Conservation (phyloP, 2,329 filamentous ascomycete species). For the Herpomyces periplanetae region DNA sequence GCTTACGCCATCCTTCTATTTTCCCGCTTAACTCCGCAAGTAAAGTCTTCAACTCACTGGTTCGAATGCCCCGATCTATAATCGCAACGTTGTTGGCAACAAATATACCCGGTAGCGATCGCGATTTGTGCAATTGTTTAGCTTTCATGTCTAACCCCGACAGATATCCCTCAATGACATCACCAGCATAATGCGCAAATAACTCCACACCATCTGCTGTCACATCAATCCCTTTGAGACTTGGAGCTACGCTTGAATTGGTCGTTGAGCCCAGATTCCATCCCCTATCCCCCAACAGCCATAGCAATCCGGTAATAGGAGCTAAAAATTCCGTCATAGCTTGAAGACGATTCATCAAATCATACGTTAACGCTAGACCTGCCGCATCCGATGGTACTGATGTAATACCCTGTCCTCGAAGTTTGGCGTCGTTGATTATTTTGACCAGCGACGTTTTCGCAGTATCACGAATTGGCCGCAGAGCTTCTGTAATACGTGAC, state of each 20-base stretch:
- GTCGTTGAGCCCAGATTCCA: slow-evolving; percentile 22
- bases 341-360: slow-evolving; percentile 53
- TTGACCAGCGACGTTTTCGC: slow-evolving; percentile 51
- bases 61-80: slow-evolving; percentile 42
- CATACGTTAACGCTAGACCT: slow-evolving; percentile 31
- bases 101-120: slow-evolving; percentile 48
- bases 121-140: slow-evolving; percentile 28
- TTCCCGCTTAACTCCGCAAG: slow-evolving; percentile 20
- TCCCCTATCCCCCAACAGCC: slow-evolving; percentile 64
- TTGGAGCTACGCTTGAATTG: slow-evolving; percentile 21
- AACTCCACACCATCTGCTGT: slow-evolving; percentile 56
- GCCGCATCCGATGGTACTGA: slow-evolving; percentile 37
- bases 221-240: slow-evolving; percentile 42
- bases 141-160: slow-evolving; percentile 32
- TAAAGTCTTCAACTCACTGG: slow-evolving; percentile 34
- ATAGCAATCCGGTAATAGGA: slow-evolving; percentile 56
- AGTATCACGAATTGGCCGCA: slow-evolving; percentile 66
- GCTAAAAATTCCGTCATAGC: slow-evolving; percentile 53
- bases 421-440: slow-evolving; percentile 42
- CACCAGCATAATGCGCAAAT: slow-evolving; percentile 54
- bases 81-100: slow-evolving; percentile 55
- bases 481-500: slow-evolving; percentile 33
- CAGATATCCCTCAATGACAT: slow-evolving; percentile 51
- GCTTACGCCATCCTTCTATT: slow-evolving; percentile 56
- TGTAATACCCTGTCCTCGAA: slow-evolving; percentile 21